These are phyloP conservation scores for Gnetum montanum DNA, from an alignment of 75 land plant genomes.

Conservation along the genomic window DNA sequence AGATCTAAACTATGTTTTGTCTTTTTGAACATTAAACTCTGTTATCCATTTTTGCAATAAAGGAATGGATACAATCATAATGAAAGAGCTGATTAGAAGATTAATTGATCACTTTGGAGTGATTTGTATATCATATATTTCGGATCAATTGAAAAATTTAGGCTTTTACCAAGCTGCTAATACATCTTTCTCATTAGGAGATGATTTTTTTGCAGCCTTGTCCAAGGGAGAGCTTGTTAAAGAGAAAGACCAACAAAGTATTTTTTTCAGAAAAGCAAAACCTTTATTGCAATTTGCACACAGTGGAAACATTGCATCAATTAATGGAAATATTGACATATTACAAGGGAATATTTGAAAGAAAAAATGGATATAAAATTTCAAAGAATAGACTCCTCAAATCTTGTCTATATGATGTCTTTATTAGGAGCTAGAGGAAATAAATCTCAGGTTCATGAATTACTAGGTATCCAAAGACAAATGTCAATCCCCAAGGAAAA, in stretches of 20 bases:
- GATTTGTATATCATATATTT: slow-evolving; percentile 1
- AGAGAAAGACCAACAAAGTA: slow-evolving; percentile 5
- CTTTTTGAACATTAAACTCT: too few relatives aligned
- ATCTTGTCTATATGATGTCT: slow-evolving; percentile 2
- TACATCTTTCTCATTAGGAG: slow-evolving; percentile 5
- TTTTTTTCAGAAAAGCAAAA: slow-evolving; percentile 12
- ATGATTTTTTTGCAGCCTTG: slow-evolving; percentile 1
- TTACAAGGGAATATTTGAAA: slow-evolving; percentile 13
- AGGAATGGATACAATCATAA: not conserved
- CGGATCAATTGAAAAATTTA: not conserved
- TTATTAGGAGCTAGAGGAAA: slow-evolving; percentile 2
- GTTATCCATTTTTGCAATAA: slow-evolving; percentile 17
- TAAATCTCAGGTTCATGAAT: slow-evolving; percentile 10
- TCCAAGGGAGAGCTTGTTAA: not conserved
- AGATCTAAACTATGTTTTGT: not conserved
- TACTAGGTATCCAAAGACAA: slow-evolving; percentile 10
- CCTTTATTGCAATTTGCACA: slow-evolving; percentile 12
- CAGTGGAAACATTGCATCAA: slow-evolving; percentile 8
- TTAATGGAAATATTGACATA: slow-evolving; percentile 7
- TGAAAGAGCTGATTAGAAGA: slow-evolving; percentile 10
- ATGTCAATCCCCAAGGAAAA: slow-evolving; percentile 8
- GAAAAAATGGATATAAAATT: not conserved
- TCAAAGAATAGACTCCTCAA: not conserved
- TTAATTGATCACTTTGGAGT: slow-evolving; percentile 14
- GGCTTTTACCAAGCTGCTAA: not conserved